Percentiles rank a stretch among this genome's conserved stretches.
Conservation (phyloP, 139 green algal genomes). For the Tetratostichococcus sp. region DNA sequence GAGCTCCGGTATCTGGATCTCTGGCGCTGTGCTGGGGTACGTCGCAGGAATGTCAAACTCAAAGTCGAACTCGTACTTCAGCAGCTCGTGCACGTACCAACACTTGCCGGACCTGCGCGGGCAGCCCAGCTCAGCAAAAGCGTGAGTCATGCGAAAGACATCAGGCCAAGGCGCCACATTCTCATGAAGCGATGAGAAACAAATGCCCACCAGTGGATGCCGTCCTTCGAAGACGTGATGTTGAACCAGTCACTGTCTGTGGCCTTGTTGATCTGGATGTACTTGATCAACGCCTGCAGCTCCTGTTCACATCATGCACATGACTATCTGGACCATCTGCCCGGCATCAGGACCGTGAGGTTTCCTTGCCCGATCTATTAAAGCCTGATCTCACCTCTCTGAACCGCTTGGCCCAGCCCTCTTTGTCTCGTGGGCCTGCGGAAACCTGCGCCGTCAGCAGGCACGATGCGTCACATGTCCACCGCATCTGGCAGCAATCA, state of each 20-base stretch:
- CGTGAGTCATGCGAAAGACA: no score
- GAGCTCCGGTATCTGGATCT: slow-evolving; percentile 93
- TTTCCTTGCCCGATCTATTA: no score
- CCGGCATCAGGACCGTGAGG: no score
- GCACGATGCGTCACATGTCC: no score
- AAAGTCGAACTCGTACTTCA: slow-evolving; percentile 97
- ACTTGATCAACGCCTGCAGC: slow-evolving; percentile 86
- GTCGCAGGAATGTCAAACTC: slow-evolving; percentile 93
- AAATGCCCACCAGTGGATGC: slow-evolving; percentile 68
- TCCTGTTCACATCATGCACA: slow-evolving; percentile 62
- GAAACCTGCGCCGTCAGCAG: no score
- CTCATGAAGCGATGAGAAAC: no score
- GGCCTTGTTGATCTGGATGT: slow-evolving; percentile 94
- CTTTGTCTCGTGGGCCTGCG: slow-evolving; percentile 73
- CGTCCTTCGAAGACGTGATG: slow-evolving; percentile 75
- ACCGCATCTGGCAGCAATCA: no score
- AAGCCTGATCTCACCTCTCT: slow-evolving; percentile 82
- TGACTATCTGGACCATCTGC: no score
- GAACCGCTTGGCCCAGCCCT: slow-evolving; percentile 65
- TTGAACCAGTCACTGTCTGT: slow-evolving; percentile 96
- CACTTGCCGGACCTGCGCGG: slow-evolving; percentile 22
- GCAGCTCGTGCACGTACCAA: slow-evolving; percentile 87
- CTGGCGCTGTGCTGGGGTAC: slow-evolving; percentile 84
- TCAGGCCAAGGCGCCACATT: no score
- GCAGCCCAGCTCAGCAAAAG: no score